Percentiles rank a stretch among this genome's conserved stretches.
Evolutionary conservation across 495 filamentous ascomycete genomes (phyloP).

Genomic region (Penicillium angulare): DNA sequence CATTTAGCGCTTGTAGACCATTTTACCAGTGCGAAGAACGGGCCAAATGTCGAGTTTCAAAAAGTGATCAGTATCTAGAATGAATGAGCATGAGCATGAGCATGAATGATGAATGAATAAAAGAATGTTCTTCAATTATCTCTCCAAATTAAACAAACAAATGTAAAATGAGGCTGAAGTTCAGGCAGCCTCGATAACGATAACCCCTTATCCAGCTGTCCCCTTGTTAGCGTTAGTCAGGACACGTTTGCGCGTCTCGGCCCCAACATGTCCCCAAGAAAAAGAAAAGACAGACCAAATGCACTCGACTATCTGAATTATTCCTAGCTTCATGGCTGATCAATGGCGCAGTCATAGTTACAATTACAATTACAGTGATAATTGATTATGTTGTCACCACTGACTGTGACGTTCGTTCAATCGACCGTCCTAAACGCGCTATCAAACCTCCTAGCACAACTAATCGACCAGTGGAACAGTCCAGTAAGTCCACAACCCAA

Average conservation of each 20-base stretch:
- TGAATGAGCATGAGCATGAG: not conserved
- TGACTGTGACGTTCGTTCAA: constrained; percentile 67
- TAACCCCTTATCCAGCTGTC: not conserved
- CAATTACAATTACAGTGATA: too few relatives aligned
- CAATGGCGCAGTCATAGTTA: too few relatives aligned
- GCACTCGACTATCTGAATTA: not conserved
- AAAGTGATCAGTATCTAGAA: constrained; percentile 3
- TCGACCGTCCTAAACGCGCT: constrained; percentile 66
- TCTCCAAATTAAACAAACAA: not conserved
- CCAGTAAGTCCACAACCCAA: constrained; percentile 47
- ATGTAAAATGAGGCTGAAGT: not conserved
- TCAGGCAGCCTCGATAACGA: not conserved
- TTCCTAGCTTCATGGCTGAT: not conserved
- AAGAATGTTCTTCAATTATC: not conserved
- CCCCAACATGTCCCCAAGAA: constrained; percentile 5
- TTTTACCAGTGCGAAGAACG: constrained; percentile 46
- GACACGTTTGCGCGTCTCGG: constrained; percentile 36
- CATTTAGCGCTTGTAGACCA: constrained; percentile 48
- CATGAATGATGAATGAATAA: not conserved
- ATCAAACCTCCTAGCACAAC: constrained; percentile 82
- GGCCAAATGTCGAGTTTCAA: constrained; percentile 43
- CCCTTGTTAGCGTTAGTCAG: constrained; percentile 10
- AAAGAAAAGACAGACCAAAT: not conserved
- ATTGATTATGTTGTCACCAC: constrained; percentile 43
- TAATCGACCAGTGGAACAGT: constrained; percentile 64